These are phyloP conservation scores for Hypsizygus ulmarius DNA, from an alignment of 1,284 basidiomycete genomes.

Conservation along the genomic window DNA sequence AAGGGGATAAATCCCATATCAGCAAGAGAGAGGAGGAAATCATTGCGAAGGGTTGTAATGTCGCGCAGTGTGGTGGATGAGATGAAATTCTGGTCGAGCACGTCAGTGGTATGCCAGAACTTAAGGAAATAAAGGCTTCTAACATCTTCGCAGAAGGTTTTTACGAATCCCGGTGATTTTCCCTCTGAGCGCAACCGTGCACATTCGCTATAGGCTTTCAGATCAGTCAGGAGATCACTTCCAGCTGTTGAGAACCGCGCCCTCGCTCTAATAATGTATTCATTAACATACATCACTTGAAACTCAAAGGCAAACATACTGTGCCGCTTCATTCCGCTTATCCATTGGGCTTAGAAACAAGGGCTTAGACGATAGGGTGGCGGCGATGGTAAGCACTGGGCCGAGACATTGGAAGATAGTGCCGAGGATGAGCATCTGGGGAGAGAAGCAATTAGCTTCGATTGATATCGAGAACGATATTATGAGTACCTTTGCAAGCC, in stretches of 20 bases:
- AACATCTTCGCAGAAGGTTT: slow-evolving; percentile 77
- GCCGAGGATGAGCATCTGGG: slow-evolving; percentile 81
- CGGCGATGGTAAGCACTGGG: slow-evolving; percentile 77
- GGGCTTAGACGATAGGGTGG: slow-evolving; percentile 85
- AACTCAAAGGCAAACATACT: slow-evolving; percentile 39
- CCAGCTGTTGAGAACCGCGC: slow-evolving; percentile 67
- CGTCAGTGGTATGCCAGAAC: background rate
- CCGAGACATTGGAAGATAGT: slow-evolving; percentile 80
- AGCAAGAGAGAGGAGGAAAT: slow-evolving; percentile 72
- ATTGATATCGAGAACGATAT: background rate
- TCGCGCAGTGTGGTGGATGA: slow-evolving; percentile 77
- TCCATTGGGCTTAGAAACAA: slow-evolving; percentile 83
- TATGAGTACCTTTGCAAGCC: slow-evolving; percentile 74
- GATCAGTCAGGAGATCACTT: slow-evolving; percentile 86
- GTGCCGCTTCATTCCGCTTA: slow-evolving; percentile 75
- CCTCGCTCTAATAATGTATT: slow-evolving; percentile 51
- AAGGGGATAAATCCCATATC: slow-evolving; percentile 71
- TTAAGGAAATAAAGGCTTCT: slow-evolving; percentile 15
- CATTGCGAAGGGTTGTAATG: slow-evolving; percentile 74
- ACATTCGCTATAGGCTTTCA: slow-evolving; percentile 74
- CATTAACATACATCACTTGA: slow-evolving; percentile 5
- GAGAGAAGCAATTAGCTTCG: slow-evolving; percentile 1
- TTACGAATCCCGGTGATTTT: slow-evolving; percentile 46
- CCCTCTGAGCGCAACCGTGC: slow-evolving; percentile 50
- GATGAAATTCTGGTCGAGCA: slow-evolving; percentile 71